Percentiles rank a stretch among this genome's conserved stretches.
Evolutionary conservation across 805 yeast genomes (phyloP).

Genomic region (Candida suzukii): DNA sequence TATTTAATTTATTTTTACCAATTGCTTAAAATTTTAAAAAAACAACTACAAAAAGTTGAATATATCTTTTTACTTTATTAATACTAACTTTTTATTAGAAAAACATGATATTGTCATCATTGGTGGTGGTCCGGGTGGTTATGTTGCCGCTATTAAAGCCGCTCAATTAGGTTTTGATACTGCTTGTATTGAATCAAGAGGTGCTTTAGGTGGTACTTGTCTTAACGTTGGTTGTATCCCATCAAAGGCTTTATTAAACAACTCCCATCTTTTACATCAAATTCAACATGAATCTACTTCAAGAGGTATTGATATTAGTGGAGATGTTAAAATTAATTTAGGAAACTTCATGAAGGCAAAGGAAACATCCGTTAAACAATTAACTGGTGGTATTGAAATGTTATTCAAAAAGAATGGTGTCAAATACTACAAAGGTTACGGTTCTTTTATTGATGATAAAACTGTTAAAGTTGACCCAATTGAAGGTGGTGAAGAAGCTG

Average conservation of each 20-base stretch:
- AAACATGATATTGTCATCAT: constrained; percentile 89
- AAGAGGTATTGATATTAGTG: constrained; percentile 82
- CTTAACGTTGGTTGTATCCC: constrained; percentile 99
- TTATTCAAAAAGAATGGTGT: constrained; percentile 94
- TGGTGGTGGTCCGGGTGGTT: constrained; percentile 99
- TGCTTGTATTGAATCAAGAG: constrained; percentile 97
- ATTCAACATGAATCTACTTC: constrained; percentile 74
- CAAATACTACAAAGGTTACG: constrained; percentile 89
- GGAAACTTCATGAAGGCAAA: constrained; percentile 83
- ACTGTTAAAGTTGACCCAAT: constrained; percentile 74
- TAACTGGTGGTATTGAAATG: constrained; percentile 92
- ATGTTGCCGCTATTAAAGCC: constrained; percentile 97
- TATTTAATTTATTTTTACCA: too few relatives aligned
- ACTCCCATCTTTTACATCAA: constrained; percentile 87
- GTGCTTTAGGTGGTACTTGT: constrained; percentile 96
- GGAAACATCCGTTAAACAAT: constrained; percentile 79
- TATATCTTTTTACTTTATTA: too few relatives aligned
- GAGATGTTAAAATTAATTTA: constrained; percentile 69
- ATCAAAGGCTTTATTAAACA: constrained; percentile 90
- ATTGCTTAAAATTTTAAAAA: too few relatives aligned
- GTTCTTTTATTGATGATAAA: constrained; percentile 78
- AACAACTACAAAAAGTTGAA: too few relatives aligned
- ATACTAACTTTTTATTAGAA: constrained; percentile 14
- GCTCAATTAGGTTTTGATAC: constrained; percentile 94
- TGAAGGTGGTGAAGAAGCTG: constrained; percentile 72